Percentiles rank a stretch among this genome's conserved stretches.
These are phyloP conservation scores for Calocera cornea DNA, from an alignment of 768 basidiomycete genomes.

Conservation along the genomic window DNA sequence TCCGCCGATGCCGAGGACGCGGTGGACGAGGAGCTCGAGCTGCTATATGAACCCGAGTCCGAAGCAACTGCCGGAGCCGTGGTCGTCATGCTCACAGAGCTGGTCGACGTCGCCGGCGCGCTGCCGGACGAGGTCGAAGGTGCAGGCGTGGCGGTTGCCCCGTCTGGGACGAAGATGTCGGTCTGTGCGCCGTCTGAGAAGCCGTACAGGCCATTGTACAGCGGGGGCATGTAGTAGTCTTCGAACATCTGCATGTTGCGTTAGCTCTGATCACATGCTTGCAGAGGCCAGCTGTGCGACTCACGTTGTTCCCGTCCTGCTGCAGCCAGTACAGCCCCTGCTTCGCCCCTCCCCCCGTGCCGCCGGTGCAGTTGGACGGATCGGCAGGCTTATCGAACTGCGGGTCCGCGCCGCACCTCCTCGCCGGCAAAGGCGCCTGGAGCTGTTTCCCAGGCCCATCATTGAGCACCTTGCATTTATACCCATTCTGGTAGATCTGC, in stretches of 20 bases:
- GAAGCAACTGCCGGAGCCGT: neutral
- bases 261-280: too few species aligned
- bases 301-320: slow-evolving; percentile 45
- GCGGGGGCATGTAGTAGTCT: slow-evolving; percentile 17
- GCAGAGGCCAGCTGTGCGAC: slow-evolving; percentile 16
- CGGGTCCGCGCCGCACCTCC: slow-evolving; percentile 51
- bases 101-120: neutral
- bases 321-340: slow-evolving; percentile 59
- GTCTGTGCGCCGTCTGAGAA: slow-evolving; percentile 58
- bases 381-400: slow-evolving; percentile 32
- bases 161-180: slow-evolving; percentile 42
- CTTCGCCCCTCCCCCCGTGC: slow-evolving; percentile 36
- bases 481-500: slow-evolving; percentile 3
- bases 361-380: slow-evolving; percentile 53
- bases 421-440: slow-evolving; percentile 38
- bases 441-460: neutral
- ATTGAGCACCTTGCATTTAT: slow-evolving; percentile 3
- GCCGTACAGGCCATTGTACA: slow-evolving; percentile 55
- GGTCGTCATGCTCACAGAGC: neutral
- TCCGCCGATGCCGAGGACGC: neutral
- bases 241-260: slow-evolving; percentile 48
- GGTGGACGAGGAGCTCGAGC: neutral
- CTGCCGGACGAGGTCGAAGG: neutral
- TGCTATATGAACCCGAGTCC: neutral
- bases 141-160: neutral